Base-by-base conservation (phyloP, 495 filamentous ascomycete species). In the Penicillium daleae region DNA sequence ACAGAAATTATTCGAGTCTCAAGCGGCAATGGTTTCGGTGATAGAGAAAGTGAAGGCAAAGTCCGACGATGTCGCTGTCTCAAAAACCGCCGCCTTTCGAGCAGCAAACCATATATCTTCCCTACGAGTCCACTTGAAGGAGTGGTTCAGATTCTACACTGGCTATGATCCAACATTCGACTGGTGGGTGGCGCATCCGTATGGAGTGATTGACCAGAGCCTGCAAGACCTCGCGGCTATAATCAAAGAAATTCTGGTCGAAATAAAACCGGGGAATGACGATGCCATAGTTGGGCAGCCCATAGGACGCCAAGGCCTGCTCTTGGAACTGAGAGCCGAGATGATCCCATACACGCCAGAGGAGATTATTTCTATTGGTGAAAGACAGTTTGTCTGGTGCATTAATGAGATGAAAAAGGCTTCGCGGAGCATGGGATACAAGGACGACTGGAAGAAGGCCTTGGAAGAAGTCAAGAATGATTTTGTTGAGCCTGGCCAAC, bases 381-480 rank as follows among this genome's bases (percentile, higher is more conserved):
- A 72, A 9, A 59, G 61, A 3, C 64, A 72, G 19, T 66, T 66
- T 22, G 27, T 44, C 9, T 73, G 71, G 66, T 73, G 71, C 48
- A 40, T 66, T 6, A 21, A 12, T 6, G 68, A 73, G 55, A 40
- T 74, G 61, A 65, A 73, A 59, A 71, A 67, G 42, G 65, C 68
- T 10, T 66, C 71, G 2, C 57, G 19, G 7, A 42, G 35, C 17
- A 62, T 74, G 60, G 74, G 74, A 24, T 67, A 63, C 49, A 51
- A 60, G 19, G 63, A 65, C 26, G 57, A 77, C 35, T 86, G 83
- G 83, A 73, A 72, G 29, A 63, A 66, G 3, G 83, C 82, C 3
- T 76, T 85, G 8, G 81, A 85, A 67, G 61, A 80, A 55, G 82
- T 84, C 61, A 85, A 85, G 67, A 75, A 77, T 55, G 69, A 78